A percentile compares a stretch with the other conserved stretches of the same genome.
Evolutionary conservation across 306 rosid genomes (phyloP).

Genomic region (Quercus ilex): DNA sequence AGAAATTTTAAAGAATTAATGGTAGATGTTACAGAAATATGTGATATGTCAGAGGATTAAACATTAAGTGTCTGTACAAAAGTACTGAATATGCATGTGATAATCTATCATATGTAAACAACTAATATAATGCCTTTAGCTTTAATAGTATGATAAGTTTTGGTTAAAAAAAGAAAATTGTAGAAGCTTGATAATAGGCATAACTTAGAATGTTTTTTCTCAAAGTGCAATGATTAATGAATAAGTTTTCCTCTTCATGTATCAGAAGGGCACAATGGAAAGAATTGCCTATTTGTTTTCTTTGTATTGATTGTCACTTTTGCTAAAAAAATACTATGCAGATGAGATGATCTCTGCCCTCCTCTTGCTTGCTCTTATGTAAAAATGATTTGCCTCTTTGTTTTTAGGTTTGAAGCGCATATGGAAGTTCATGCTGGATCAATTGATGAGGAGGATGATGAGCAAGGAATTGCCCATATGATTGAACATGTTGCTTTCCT

Average conservation of each 20-base stretch:
- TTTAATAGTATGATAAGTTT: background rate
- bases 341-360: background rate
- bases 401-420: slow-evolving; percentile 95
- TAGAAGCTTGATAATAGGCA: background rate
- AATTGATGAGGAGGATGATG: slow-evolving; percentile 92
- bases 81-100: background rate
- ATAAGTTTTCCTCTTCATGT: background rate
- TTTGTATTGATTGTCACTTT: background rate
- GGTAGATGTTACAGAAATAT: background rate
- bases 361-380: slow-evolving; percentile 9
- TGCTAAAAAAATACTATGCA: background rate
- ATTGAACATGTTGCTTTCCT: slow-evolving; percentile 99
- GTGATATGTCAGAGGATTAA: background rate
- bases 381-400: slow-evolving; percentile 5
- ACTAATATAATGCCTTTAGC: background rate
- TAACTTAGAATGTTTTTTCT: background rate
- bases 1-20: background rate
- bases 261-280: background rate
- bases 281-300: background rate
- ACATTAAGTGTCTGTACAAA: background rate
- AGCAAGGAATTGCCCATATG: slow-evolving; percentile 99
- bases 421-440: slow-evolving; percentile 98
- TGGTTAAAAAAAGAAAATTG: background rate
- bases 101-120: background rate
- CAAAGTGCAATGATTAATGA: background rate